Conservation (phyloP, 352 stramenopile genomes). For the Globisporangium canariense region DNA sequence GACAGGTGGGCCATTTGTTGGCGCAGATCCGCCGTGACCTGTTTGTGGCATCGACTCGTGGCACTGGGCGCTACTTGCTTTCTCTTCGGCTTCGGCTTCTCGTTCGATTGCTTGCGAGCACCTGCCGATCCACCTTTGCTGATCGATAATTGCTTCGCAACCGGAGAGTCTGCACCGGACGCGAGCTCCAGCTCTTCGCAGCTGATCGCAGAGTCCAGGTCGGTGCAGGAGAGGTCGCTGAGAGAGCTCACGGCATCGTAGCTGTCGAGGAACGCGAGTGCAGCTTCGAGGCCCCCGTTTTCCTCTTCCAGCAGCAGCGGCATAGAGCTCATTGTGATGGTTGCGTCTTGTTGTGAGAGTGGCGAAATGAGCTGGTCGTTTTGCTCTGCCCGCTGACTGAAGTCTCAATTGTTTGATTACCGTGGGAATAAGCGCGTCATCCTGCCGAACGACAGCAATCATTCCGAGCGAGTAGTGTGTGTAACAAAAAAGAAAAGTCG, state of each 20-base stretch:
- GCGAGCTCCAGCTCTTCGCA: background rate
- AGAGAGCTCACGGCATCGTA: constrained; percentile 3
- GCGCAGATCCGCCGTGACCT: background rate
- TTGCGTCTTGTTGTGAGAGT: background rate
- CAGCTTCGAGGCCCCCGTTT: constrained; percentile 15
- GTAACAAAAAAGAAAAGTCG: too few species aligned
- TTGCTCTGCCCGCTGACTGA: too few species aligned
- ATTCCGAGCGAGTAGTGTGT: too few species aligned
- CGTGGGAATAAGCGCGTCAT: too few species aligned
- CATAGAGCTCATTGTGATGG: constrained; percentile 7
- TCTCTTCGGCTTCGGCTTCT: background rate
- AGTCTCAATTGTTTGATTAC: too few species aligned
- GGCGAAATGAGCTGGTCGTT: background rate
- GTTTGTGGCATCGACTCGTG: background rate
- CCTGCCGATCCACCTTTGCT: background rate
- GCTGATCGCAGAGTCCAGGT: background rate
- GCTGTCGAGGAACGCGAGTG: constrained; percentile 22
- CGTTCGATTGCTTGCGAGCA: background rate
- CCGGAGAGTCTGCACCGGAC: background rate
- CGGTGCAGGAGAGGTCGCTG: background rate
- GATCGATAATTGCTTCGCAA: background rate
- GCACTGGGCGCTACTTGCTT: background rate
- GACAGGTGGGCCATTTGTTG: constrained; percentile 1
- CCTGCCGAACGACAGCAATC: too few species aligned
- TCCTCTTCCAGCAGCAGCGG: constrained; percentile 16